Evolutionary conservation across 2,329 filamentous ascomycete genomes (phyloP).

Genomic region (Ophiostoma populinum): DNA sequence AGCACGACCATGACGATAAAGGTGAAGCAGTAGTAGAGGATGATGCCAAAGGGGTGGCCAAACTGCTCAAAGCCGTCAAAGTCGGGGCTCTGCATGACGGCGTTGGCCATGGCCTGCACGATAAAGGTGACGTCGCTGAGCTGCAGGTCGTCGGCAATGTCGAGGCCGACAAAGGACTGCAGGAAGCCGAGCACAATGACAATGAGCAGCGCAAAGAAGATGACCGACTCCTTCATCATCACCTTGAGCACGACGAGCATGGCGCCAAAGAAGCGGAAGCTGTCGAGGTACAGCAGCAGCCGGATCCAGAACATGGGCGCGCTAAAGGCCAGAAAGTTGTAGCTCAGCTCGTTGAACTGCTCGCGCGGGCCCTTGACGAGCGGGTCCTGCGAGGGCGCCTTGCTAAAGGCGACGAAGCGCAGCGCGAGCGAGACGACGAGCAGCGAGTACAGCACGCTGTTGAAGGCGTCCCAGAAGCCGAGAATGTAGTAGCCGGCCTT

Average conservation of each 20-base stretch:
- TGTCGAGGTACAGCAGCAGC: slow-evolving; percentile 81
- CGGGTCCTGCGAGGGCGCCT: slow-evolving; percentile 21
- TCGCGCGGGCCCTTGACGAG: slow-evolving; percentile 28
- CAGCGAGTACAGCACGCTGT: slow-evolving; percentile 63
- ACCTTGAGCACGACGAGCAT: slow-evolving; percentile 96
- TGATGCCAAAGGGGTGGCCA: slow-evolving; percentile 78
- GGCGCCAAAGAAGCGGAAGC: slow-evolving; percentile 86
- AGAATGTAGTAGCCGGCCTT: slow-evolving; percentile 87
- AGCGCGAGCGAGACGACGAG: slow-evolving; percentile 63
- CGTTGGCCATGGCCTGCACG: slow-evolving; percentile 69
- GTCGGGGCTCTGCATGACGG: slow-evolving; percentile 80
- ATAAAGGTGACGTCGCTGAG: slow-evolving; percentile 57
- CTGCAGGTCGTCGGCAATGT: slow-evolving; percentile 58
- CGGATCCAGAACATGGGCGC: slow-evolving; percentile 97
- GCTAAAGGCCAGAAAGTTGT: slow-evolving; percentile 85
- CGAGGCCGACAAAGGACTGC: slow-evolving; percentile 85
- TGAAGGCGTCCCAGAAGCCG: slow-evolving; percentile 96
- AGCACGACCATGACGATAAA: slow-evolving; percentile 80
- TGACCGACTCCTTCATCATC: slow-evolving; percentile 86
- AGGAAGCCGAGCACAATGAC: slow-evolving; percentile 78
- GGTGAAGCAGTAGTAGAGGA: slow-evolving; percentile 94
- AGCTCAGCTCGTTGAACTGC: slow-evolving; percentile 63
- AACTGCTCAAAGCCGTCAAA: slow-evolving; percentile 82
- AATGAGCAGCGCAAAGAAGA: slow-evolving; percentile 83
- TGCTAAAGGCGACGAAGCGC: slow-evolving; percentile 59